Evolutionary conservation across 345 rosid genomes (phyloP).

Genomic region (Eucalyptus caleyi): DNA sequence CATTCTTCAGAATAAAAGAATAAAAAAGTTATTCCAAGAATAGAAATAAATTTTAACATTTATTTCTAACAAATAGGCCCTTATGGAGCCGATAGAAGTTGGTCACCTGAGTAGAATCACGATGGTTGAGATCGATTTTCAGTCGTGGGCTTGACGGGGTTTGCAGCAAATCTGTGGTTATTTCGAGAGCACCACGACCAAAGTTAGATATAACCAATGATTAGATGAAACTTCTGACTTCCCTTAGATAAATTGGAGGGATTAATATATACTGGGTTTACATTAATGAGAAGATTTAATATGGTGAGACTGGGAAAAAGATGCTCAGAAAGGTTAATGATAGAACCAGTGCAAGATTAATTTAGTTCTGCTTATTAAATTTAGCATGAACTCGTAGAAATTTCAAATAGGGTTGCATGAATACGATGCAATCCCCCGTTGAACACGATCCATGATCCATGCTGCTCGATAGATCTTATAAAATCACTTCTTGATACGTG

Average conservation of each 20-base stretch:
- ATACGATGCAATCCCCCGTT: not conserved
- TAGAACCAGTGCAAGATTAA: not conserved
- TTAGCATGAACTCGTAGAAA: not conserved
- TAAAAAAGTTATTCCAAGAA: too few relatives aligned
- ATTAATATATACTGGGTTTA: not conserved
- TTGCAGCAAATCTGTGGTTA: not conserved
- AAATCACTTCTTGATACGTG: not conserved
- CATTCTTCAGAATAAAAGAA: accelerated
- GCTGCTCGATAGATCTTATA: not conserved
- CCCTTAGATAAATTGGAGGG: not conserved
- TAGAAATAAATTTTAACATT: too few relatives aligned
- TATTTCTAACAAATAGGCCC: too few relatives aligned
- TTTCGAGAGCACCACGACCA: not conserved
- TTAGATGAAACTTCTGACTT: not conserved
- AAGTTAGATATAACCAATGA: not conserved
- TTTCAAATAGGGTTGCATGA: not conserved
- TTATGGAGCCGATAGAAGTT: not conserved
- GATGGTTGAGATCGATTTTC: not conserved
- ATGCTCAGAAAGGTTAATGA: not conserved
- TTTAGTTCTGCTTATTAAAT: not conserved
- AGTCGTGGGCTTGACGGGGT: not conserved
- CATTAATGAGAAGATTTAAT: not conserved
- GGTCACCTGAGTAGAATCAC: not conserved
- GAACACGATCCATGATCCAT: slow-evolving; percentile 15
- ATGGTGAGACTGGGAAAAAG: not conserved